A percentile compares a stretch with the other conserved stretches of the same genome.
Conservation (phyloP, 164 flowering plant species). For the Taxillus chinensis region DNA sequence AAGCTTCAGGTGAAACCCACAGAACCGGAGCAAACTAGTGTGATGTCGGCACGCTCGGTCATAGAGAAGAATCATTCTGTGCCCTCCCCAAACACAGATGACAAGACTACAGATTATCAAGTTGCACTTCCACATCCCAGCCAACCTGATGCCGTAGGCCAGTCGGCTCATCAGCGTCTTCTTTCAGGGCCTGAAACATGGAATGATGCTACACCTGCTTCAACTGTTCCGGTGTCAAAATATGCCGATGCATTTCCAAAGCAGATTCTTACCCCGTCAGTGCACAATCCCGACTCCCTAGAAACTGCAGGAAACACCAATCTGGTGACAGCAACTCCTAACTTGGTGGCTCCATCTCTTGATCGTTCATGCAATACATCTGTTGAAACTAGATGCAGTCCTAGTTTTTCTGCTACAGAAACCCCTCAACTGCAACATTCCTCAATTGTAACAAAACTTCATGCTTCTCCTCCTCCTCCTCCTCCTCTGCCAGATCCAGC, state of each 20-base stretch:
- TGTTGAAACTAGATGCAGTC: not conserved
- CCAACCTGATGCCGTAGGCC: not conserved
- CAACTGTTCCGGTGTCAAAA: too few relatives aligned
- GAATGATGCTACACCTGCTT: too few relatives aligned
- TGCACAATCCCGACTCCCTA: constrained; percentile 16
- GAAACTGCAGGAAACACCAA: constrained; percentile 14
- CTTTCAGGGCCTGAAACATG: not conserved
- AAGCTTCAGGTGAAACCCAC: constrained; percentile 7
- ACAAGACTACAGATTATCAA: constrained; percentile 5
- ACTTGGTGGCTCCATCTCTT: constrained; percentile 4
- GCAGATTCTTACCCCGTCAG: too few relatives aligned
- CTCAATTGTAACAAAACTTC: not conserved
- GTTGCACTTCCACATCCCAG: not conserved
- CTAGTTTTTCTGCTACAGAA: constrained; percentile 2
- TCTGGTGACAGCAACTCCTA: constrained; percentile 6
- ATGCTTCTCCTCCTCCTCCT: not conserved
- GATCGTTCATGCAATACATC: constrained; percentile 10
- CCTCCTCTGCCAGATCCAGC: constrained; percentile 13
- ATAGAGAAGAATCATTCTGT: constrained; percentile 7
- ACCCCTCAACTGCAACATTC: not conserved
- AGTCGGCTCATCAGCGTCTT: not conserved
- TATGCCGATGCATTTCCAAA: too few relatives aligned
- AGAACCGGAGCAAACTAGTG: constrained; percentile 5
- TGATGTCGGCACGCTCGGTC: not conserved
- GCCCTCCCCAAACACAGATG: constrained; percentile 2